Evolutionary conservation across 1,284 basidiomycete species (phyloP).

Genomic region (Malassezia vespertilionis): DNA sequence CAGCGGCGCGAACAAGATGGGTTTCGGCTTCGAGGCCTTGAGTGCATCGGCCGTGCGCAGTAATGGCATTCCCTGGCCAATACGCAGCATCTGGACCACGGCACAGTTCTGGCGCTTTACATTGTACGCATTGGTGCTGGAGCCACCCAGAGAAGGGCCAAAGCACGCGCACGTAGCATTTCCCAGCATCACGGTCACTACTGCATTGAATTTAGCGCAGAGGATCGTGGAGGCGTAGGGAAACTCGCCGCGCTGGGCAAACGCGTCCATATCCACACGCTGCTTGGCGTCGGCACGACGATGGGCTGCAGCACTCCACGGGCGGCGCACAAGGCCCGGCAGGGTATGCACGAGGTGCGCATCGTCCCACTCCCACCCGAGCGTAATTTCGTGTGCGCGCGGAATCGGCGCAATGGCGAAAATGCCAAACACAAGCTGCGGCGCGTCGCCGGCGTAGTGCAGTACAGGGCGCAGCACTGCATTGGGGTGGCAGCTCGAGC

Average conservation of each 20-base stretch:
- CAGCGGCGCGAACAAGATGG: slow-evolving; percentile 36
- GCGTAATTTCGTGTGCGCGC: slow-evolving; percentile 71
- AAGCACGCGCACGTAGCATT: slow-evolving; percentile 40
- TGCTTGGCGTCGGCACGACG: slow-evolving; percentile 16
- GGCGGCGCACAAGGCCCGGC: slow-evolving; percentile 58
- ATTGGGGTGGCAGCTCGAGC: slow-evolving; percentile 79
- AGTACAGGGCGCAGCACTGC: slow-evolving; percentile 70
- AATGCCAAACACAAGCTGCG: slow-evolving; percentile 63
- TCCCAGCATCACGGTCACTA: slow-evolving; percentile 32
- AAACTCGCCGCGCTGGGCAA: slow-evolving; percentile 35
- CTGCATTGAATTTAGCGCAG: slow-evolving; percentile 35
- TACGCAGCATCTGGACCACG: slow-evolving; percentile 44
- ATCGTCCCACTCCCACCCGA: slow-evolving; percentile 97
- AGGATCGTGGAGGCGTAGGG: slow-evolving; percentile 40
- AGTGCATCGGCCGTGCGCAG: slow-evolving; percentile 35
- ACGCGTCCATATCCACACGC: slow-evolving; percentile 22
- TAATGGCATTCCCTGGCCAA: slow-evolving; percentile 42
- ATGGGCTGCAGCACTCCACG: slow-evolving; percentile 22
- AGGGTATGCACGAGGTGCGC: slow-evolving; percentile 73
- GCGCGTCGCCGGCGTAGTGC: slow-evolving; percentile 45
- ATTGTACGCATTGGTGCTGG: slow-evolving; percentile 33
- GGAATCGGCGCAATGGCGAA: slow-evolving; percentile 70
- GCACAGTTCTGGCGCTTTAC: slow-evolving; percentile 42
- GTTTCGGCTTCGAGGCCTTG: slow-evolving; percentile 24
- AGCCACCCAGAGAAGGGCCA: slow-evolving; percentile 33